Base-by-base conservation (phyloP, 371 early-diverging fungal genomes). In the Furculomyces boomerangus region DNA sequence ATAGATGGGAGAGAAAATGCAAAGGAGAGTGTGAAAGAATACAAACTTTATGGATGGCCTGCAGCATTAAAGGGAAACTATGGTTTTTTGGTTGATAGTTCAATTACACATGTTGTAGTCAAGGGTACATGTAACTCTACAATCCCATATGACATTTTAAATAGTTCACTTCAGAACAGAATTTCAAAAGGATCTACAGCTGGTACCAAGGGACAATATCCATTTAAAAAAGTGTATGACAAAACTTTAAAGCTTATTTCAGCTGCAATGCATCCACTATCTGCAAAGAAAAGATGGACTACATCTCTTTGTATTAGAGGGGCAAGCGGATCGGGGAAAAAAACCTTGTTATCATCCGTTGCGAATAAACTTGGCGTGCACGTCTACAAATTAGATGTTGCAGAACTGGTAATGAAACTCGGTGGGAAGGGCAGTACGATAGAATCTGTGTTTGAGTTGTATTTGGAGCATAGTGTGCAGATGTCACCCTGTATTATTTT, bases 311-410 rank as follows among this genome's bases (percentile, higher is more conserved):
- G 92, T 37, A 57, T 91, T 18, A 80, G 83, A 53, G 93, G 94
- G 13, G 74, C 83, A 14, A 70, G 82, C 2, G 93, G 93, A n/a
- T 79, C 77, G 7, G 94, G 93, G 13, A 93, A 92, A 59, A 70
- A 76, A 25, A 75, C 79, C 0, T 53, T 86, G 37, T 70, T 86
- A 0, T 70, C 68, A 16, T 69, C 75, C 53, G 77, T 81, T 0
- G 79, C 80, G 1, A 80, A 83, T 35, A 63, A 68, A 14, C 63
- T 88, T 16, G 93, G 93, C 5, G 67, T 89, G 0, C 87, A 90
- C 62, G 22, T 85, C 5, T 67, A 67, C 54, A 76, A 86, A 57
- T 71, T 89, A 27, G 78, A 83, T 52, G 75, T 79, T 29, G 84
- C 75, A 55, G 88, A 89, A 45, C 68, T 86, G 20, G 26, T 49